phyloP scores from a whole-genome alignment of 768 basidiomycete genomes.

The Mycena latifolia region DNA sequence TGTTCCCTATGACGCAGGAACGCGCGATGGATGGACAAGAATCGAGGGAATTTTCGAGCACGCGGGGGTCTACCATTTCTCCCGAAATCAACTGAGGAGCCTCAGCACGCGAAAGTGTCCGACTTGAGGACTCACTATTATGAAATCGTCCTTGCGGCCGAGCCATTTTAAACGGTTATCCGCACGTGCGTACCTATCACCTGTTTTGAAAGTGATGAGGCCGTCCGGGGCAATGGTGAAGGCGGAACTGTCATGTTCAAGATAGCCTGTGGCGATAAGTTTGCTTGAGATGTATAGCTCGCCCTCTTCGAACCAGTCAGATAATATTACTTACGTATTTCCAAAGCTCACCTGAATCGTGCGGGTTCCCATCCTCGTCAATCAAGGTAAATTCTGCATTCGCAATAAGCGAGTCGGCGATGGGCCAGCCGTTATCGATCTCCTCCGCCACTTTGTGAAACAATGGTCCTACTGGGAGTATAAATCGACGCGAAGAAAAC shows the following conservation, averaged over 20 bases:
- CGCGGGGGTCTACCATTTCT: constrained; percentile 50
- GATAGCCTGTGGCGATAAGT: constrained; percentile 45
- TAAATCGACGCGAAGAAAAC: too few relatives aligned
- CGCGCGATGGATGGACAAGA: constrained; percentile 40
- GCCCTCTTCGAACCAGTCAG: constrained; percentile 36
- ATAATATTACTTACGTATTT: background rate
- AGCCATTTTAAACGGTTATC: constrained; percentile 44
- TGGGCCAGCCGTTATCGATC: constrained; percentile 38
- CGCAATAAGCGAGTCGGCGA: constrained; percentile 39
- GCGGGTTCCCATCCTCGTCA: constrained; percentile 38
- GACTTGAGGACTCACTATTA: constrained; percentile 39
- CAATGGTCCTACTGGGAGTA: constrained; percentile 45
- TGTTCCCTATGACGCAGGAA: constrained; percentile 50
- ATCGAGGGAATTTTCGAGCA: constrained; percentile 44
- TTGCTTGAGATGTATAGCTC: constrained; percentile 47
- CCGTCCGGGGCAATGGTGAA: constrained; percentile 44
- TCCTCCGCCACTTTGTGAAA: constrained; percentile 44
- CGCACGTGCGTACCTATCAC: constrained; percentile 45
- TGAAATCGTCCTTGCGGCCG: constrained; percentile 51
- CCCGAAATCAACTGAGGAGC: constrained; percentile 46
- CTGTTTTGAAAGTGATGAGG: constrained; percentile 46
- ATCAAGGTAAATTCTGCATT: constrained; percentile 43
- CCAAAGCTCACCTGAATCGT: constrained; percentile 37
- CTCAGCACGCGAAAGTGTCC: background rate
- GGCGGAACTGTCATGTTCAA: constrained; percentile 41